A percentile compares a stretch with the other conserved stretches of the same genome.
phyloP scores from a whole-genome alignment of 2,329 filamentous ascomycete species.

The Paecilomyces variotii region DNA sequence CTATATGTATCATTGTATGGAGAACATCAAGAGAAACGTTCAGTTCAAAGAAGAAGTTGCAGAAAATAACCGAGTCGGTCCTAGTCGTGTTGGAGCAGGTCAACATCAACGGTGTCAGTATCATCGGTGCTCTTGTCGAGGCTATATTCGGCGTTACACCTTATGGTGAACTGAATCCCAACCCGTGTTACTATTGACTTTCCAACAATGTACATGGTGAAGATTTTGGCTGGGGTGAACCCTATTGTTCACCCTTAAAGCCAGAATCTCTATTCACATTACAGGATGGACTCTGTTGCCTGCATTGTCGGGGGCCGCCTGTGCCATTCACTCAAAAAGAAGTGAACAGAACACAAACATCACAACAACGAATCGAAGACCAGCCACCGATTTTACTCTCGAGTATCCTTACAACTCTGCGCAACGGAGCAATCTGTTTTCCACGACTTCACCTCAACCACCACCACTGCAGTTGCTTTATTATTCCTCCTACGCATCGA shows the following conservation, averaged over 20 bases:
- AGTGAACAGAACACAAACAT: neutral
- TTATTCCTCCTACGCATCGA: neutral
- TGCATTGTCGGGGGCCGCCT: slow-evolving; percentile 20
- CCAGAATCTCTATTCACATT: slow-evolving; percentile 15
- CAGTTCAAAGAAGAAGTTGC: neutral
- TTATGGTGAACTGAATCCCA: neutral
- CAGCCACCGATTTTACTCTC: neutral
- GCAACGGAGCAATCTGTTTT: neutral
- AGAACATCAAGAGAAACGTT: neutral
- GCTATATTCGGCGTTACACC: neutral
- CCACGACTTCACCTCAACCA: neutral
- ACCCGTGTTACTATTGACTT: neutral
- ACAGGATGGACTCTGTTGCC: slow-evolving; percentile 23
- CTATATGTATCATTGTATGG: neutral
- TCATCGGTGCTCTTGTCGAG: neutral
- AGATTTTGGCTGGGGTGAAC: slow-evolving; percentile 15
- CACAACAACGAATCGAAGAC: slow-evolving; percentile 3
- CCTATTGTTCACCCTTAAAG: slow-evolving; percentile 20
- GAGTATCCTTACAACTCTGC: neutral
- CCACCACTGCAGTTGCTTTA: neutral
- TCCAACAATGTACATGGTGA: slow-evolving; percentile 15
- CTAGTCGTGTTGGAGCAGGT: neutral
- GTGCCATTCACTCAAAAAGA: slow-evolving; percentile 16
- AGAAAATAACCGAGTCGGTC: neutral
- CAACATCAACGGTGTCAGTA: neutral